These are phyloP conservation scores for Camellia sinensis DNA, from an alignment of 148 eudicot species.

Conservation along the genomic window DNA sequence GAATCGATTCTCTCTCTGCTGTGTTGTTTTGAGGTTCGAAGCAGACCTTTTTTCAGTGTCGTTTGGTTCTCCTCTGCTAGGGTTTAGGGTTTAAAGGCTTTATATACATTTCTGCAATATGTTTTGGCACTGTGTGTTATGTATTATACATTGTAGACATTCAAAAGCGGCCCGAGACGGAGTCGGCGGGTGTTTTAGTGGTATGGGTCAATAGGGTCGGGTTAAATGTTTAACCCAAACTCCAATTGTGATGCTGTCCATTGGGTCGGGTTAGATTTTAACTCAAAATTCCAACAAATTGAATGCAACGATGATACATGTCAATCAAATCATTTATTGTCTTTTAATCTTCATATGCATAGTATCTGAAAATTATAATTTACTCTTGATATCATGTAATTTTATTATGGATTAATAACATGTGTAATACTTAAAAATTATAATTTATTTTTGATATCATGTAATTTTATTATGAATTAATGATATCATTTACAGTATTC, in stretches of 20 bases:
- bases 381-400: too few species aligned
- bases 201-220: not conserved
- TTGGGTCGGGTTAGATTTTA: too few species aligned
- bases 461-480: too few species aligned
- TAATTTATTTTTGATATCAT: too few species aligned
- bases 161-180: not conserved
- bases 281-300: too few species aligned
- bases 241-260: slow-evolving; percentile 7
- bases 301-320: too few species aligned
- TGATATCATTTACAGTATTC: too few species aligned
- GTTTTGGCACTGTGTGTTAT: not conserved
- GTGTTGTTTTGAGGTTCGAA: not conserved
- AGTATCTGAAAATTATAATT: too few species aligned
- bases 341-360: too few species aligned
- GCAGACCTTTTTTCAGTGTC: not conserved
- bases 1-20: not conserved
- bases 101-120: not conserved
- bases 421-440: too few species aligned
- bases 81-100: slow-evolving; percentile 5
- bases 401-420: too few species aligned
- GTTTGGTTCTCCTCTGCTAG: not conserved
- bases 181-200: not conserved
- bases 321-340: too few species aligned
- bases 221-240: not conserved
- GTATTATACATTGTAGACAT: not conserved